Conservation (phyloP, 345 rosid species). For the Aethionema arabicum region DNA sequence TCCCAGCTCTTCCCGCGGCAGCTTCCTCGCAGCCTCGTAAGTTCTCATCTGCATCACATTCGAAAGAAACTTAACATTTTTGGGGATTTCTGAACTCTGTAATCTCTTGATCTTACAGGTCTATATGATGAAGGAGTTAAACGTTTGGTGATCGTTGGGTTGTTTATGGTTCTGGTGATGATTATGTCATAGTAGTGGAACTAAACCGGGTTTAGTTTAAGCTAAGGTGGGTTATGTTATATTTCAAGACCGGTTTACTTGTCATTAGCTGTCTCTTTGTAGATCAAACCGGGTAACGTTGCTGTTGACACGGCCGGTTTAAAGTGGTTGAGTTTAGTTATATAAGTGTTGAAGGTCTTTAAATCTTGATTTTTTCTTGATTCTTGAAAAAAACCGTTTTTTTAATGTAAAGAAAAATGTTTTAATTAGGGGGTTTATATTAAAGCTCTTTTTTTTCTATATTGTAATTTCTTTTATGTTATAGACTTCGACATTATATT, state of each 20-base stretch:
- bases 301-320: conserved; percentile 22
- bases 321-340: conserved; percentile 26
- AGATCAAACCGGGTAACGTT: conserved; percentile 29
- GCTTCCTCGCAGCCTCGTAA: conserved; percentile 74
- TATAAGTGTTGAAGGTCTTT: conserved; percentile 34
- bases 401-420: conserved; percentile 32
- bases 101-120: conserved; percentile 43
- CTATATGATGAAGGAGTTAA: conserved; percentile 39
- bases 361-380: conserved; percentile 29
- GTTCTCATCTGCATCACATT: conserved; percentile 17
- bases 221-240: not conserved
- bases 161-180: conserved; percentile 39
- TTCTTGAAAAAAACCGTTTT: conserved; percentile 31
- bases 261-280: conserved; percentile 27
- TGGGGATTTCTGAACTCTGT: not conserved
- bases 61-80: not conserved
- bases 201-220: conserved; percentile 22
- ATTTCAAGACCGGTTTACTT: conserved; percentile 27
- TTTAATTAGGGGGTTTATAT: conserved; percentile 18
- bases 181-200: conserved; percentile 29
- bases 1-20: conserved; percentile 95
- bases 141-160: conserved; percentile 37
- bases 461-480: conserved; percentile 5
- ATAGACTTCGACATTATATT: too few relatives aligned
- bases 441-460: conserved; percentile 13